Conservation (phyloP, 2,329 filamentous ascomycete genomes). For the Didymellaceae sp. region DNA sequence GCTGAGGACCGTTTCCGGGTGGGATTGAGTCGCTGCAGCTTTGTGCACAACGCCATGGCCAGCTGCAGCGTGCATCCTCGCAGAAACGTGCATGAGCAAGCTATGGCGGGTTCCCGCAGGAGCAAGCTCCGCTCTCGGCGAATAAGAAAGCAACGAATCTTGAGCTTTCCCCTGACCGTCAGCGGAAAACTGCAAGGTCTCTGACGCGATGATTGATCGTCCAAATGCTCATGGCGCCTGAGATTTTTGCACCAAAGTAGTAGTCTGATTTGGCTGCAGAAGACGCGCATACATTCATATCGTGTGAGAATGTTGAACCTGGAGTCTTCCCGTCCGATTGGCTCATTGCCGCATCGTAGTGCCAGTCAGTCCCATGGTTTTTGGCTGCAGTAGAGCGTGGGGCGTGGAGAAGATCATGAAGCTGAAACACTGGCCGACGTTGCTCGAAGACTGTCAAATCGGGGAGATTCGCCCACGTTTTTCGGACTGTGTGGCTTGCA, state of each 20-base stretch:
- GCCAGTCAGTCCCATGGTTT: conserved; percentile 11
- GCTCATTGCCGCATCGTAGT: not conserved
- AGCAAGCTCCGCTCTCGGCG: conserved; percentile 27
- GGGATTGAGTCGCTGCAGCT: conserved; percentile 34
- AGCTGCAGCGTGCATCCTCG: conserved; percentile 37
- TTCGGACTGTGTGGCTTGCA: conserved; percentile 1
- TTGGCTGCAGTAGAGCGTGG: conserved; percentile 18
- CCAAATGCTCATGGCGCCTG: conserved; percentile 5
- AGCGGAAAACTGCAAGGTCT: conserved; percentile 14
- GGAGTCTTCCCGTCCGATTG: not conserved
- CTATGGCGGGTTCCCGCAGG: conserved; percentile 27
- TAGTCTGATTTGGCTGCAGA: conserved; percentile 4
- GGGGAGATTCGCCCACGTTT: conserved; percentile 20
- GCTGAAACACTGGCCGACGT: conserved; percentile 30
- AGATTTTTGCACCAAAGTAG: conserved; percentile 4
- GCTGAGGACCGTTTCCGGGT: conserved; percentile 31
- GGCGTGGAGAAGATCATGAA: conserved; percentile 14
- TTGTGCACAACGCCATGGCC: conserved; percentile 36
- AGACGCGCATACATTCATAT: conserved; percentile 2
- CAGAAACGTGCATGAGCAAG: conserved; percentile 36
- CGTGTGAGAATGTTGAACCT: not conserved
- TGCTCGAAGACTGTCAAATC: conserved; percentile 15
- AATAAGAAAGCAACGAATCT: conserved; percentile 24
- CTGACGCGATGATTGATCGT: conserved; percentile 24
- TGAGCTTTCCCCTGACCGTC: conserved; percentile 24